Conservation (phyloP, 805 yeast species). For the Monosporozyma yasuniensis region DNA sequence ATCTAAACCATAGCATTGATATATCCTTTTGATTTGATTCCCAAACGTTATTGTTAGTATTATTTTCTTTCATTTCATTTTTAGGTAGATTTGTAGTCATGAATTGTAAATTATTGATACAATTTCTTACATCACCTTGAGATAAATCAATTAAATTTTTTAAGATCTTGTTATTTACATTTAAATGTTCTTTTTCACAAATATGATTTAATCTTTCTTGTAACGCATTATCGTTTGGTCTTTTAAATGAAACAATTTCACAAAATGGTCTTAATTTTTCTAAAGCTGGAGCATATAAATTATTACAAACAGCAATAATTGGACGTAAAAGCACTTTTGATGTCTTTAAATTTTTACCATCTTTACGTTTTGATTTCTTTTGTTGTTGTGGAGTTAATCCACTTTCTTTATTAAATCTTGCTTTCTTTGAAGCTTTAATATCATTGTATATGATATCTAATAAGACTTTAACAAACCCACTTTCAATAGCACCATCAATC, state of each 20-base stretch:
- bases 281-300: conserved; percentile 64
- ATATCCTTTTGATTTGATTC: conserved; percentile 44
- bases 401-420: conserved; percentile 1
- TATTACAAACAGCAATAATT: conserved; percentile 87
- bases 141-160: conserved; percentile 60
- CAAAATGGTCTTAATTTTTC: conserved; percentile 66
- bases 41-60: conserved; percentile 7
- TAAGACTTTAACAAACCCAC: conserved; percentile 49
- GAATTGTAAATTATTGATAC: conserved; percentile 78
- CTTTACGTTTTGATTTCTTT: conserved; percentile 7
- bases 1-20: conserved; percentile 55
- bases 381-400: not conserved
- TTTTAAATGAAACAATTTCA: conserved; percentile 60
- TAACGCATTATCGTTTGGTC: conserved; percentile 42
- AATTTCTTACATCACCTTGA: conserved; percentile 78
- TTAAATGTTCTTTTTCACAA: conserved; percentile 46
- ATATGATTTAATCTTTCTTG: conserved; percentile 42
- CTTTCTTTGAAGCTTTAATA: conserved; percentile 32
- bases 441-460: conserved; percentile 56
- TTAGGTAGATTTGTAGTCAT: conserved; percentile 13
- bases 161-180: conserved; percentile 40
- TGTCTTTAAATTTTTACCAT: conserved; percentile 26
- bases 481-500: conserved; percentile 70
- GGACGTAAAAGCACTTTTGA: conserved; percentile 59
- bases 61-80: not conserved